These are phyloP conservation scores for Paecilomyces niveus DNA, from an alignment of 2,329 filamentous ascomycete genomes.

Conservation along the genomic window DNA sequence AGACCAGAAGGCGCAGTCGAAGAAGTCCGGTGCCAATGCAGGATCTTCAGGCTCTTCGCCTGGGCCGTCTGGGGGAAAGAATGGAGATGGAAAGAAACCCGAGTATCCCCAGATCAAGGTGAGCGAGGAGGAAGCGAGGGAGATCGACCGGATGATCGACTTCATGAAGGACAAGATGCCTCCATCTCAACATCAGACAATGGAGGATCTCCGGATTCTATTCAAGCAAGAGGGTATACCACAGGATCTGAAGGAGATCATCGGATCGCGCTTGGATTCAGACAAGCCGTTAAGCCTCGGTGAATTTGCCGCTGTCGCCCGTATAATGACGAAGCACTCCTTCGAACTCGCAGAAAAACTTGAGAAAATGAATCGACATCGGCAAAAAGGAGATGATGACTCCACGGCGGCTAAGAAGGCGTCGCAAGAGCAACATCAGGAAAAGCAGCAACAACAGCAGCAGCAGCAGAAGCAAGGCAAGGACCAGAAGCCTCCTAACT, in stretches of 20 bases:
- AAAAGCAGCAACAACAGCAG: constrained; percentile 24
- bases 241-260: constrained; percentile 57
- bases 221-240: constrained; percentile 66
- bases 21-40: constrained; percentile 3
- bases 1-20: constrained; percentile 2
- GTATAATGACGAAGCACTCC: constrained; percentile 51
- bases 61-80: constrained; percentile 3
- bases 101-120: constrained; percentile 39
- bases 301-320: constrained; percentile 54
- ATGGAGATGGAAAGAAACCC: constrained; percentile 25
- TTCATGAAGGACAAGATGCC: constrained; percentile 55
- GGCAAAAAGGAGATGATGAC: constrained; percentile 24
- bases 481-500: constrained; percentile 18
- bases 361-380: constrained; percentile 18
- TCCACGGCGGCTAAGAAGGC: constrained; percentile 21
- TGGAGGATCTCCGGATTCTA: constrained; percentile 55
- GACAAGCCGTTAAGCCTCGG: constrained; percentile 44
- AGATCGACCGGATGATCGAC: constrained; percentile 51
- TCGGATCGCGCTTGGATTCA: constrained; percentile 46
- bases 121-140: constrained; percentile 49
- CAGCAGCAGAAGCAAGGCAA: constrained; percentile 29
- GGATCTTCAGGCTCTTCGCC: not conserved
- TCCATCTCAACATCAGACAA: constrained; percentile 50
- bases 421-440: constrained; percentile 12
- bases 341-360: constrained; percentile 39